Evolutionary conservation across 176 grass and related monocot genomes (phyloP).

Genomic region (Alopecurus myosuroides): DNA sequence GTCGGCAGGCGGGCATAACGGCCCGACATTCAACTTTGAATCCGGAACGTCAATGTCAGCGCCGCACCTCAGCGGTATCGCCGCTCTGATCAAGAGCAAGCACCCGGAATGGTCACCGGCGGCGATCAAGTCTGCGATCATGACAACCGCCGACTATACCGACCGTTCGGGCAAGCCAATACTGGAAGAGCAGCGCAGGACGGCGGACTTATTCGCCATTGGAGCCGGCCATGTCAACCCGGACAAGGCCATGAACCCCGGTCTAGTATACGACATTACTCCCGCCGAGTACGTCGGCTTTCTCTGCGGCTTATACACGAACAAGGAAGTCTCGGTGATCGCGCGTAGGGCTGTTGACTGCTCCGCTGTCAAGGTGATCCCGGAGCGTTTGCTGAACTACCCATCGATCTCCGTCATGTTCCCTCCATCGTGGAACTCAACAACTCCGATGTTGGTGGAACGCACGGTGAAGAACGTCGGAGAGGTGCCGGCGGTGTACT

Average conservation of each 20-base stretch:
- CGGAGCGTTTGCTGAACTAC: constrained; percentile 33
- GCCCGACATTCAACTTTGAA: constrained; percentile 26
- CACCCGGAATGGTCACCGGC: constrained; percentile 49
- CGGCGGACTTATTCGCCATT: constrained; percentile 34
- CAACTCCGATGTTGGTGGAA: neutral
- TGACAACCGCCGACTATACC: constrained; percentile 49
- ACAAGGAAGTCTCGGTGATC: constrained; percentile 31
- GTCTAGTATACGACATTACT: constrained; percentile 30
- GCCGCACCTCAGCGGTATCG: constrained; percentile 55
- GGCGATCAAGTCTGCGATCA: constrained; percentile 62
- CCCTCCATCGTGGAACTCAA: neutral
- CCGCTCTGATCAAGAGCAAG: constrained; percentile 43
- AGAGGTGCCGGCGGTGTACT: constrained; percentile 16
- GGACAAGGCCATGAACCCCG: constrained; percentile 35
- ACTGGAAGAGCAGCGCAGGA: constrained; percentile 6
- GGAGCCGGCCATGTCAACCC: constrained; percentile 55
- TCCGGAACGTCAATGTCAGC: constrained; percentile 75
- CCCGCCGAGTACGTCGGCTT: constrained; percentile 30
- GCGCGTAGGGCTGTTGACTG: constrained; percentile 13
- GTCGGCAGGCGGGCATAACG: neutral
- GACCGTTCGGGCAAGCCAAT: constrained; percentile 27
- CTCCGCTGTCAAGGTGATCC: constrained; percentile 13
- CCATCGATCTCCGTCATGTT: constrained; percentile 35
- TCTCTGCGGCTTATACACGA: constrained; percentile 44
- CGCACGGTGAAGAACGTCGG: constrained; percentile 51